A percentile compares a stretch with the other conserved stretches of the same genome.
phyloP scores from a whole-genome alignment of 2,329 filamentous ascomycete genomes.

The Fusarium concolor region DNA sequence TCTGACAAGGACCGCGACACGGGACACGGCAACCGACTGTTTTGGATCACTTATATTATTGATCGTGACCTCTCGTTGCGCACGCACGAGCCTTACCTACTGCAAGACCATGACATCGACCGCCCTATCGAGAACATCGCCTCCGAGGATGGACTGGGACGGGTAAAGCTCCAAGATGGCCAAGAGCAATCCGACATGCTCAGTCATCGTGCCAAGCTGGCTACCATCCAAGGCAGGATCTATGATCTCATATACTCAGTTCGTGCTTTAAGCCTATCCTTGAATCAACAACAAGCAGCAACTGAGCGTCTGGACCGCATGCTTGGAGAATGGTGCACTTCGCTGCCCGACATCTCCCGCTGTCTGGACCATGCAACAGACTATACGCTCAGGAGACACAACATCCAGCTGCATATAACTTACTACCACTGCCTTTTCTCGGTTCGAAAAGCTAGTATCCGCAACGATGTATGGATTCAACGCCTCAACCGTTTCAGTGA shows the following conservation, averaged over 20 bases:
- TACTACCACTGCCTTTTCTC: slow-evolving; percentile 16
- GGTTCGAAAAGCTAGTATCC: neutral
- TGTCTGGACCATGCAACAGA: no score
- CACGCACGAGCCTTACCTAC: slow-evolving; percentile 11
- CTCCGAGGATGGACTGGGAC: no score
- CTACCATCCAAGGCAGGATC: slow-evolving; percentile 22
- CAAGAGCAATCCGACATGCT: neutral
- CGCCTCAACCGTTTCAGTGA: no score
- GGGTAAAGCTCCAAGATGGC: no score
- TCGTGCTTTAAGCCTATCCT: neutral
- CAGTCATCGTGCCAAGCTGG: neutral
- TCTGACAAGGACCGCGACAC: no score
- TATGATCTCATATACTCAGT: slow-evolving; percentile 20
- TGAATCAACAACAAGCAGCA: neutral
- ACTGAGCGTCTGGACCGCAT: neutral
- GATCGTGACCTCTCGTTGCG: slow-evolving; percentile 3
- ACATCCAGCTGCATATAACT: neutral
- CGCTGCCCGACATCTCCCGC: no score
- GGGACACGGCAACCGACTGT: neutral
- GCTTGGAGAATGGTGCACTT: slow-evolving; percentile 2
- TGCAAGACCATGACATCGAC: slow-evolving; percentile 19
- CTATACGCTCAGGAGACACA: no score
- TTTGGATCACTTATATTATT: slow-evolving; percentile 28
- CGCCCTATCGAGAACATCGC: no score
- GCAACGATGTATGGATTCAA: neutral